Evolutionary conservation across 2,329 filamentous ascomycete species (phyloP).

Genomic region (Dothideomycetes sp.): DNA sequence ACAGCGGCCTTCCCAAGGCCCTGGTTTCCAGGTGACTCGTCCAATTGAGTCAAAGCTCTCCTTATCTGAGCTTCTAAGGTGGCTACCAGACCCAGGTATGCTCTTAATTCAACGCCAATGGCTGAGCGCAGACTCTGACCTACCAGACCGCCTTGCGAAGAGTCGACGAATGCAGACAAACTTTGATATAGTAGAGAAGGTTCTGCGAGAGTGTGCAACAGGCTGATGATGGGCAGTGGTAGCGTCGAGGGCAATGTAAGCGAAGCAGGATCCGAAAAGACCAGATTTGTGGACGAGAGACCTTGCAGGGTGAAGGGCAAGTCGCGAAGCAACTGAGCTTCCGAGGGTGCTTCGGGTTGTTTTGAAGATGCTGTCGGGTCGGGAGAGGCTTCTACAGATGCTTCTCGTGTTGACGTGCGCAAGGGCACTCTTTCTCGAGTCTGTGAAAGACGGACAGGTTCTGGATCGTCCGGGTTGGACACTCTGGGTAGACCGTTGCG

Average conservation of each 20-base stretch:
- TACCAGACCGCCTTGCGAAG: slow-evolving; percentile 72
- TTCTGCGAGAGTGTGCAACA: slow-evolving; percentile 83
- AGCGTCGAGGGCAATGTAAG: slow-evolving; percentile 70
- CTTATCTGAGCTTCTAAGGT: slow-evolving; percentile 89
- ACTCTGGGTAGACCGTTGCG: slow-evolving; percentile 35
- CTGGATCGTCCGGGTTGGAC: slow-evolving; percentile 19
- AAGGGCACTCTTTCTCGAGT: slow-evolving; percentile 10
- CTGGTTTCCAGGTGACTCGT: slow-evolving; percentile 50
- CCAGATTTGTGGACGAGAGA: slow-evolving; percentile 74
- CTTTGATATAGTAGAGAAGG: slow-evolving; percentile 84
- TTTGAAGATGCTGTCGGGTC: slow-evolving; percentile 1
- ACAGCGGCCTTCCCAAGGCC: slow-evolving; percentile 80
- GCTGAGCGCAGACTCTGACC: slow-evolving; percentile 86
- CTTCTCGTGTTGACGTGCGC: slow-evolving; percentile 1
- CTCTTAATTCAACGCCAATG: slow-evolving; percentile 72
- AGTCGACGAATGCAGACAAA: slow-evolving; percentile 72
- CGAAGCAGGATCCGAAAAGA: slow-evolving; percentile 60
- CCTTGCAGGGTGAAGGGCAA: slow-evolving; percentile 90
- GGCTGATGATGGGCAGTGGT: slow-evolving; percentile 73
- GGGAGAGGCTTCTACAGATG: slow-evolving; percentile 5
- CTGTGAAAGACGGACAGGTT: slow-evolving; percentile 19
- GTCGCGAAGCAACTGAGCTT: slow-evolving; percentile 49
- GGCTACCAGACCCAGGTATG: slow-evolving; percentile 83
- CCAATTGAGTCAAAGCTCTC: slow-evolving; percentile 65
- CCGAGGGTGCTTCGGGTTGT: slow-evolving; percentile 21